Percentiles rank a stretch among this genome's conserved stretches.
These are phyloP conservation scores for Myxozyma mucilagina DNA, from an alignment of 805 yeast species.

Conservation along the genomic window DNA sequence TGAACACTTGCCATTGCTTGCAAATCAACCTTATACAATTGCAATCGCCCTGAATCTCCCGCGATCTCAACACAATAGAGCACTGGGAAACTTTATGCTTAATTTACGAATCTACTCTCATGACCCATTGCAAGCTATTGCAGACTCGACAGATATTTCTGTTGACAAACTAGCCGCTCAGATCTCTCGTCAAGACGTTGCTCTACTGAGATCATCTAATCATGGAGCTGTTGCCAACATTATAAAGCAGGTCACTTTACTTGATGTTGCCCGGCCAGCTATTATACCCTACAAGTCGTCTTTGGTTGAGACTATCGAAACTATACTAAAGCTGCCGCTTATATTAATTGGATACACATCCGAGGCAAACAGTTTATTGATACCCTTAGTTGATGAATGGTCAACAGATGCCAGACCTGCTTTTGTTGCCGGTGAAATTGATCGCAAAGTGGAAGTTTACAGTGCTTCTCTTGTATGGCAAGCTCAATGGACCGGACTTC, in stretches of 20 bases:
- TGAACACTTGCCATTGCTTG: not conserved
- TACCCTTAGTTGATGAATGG: conserved; percentile 34
- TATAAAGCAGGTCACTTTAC: conserved; percentile 7
- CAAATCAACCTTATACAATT: conserved; percentile 35
- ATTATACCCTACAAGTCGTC: conserved; percentile 39
- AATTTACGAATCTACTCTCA: conserved; percentile 30
- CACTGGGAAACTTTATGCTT: conserved; percentile 41
- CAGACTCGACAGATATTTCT: conserved; percentile 24
- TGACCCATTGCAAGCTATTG: conserved; percentile 16
- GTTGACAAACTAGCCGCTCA: conserved; percentile 12
- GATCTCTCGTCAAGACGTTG: conserved; percentile 13
- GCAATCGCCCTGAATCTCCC: conserved; percentile 38
- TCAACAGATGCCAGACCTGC: conserved; percentile 6
- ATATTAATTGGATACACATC: not conserved
- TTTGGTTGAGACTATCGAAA: conserved; percentile 36
- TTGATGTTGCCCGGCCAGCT: conserved; percentile 34
- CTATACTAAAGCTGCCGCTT: conserved; percentile 36
- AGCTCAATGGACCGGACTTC: conserved; percentile 39
- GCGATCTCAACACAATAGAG: conserved; percentile 36
- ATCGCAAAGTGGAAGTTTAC: conserved; percentile 34
- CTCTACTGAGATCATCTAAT: conserved; percentile 2
- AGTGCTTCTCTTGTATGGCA: conserved; percentile 34
- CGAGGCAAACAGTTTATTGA: conserved; percentile 34
- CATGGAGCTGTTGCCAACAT: conserved; percentile 12
- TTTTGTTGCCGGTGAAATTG: conserved; percentile 34